Base-by-base conservation (phyloP, 1,284 basidiomycete genomes). In the Marasmius tenuissimus region DNA sequence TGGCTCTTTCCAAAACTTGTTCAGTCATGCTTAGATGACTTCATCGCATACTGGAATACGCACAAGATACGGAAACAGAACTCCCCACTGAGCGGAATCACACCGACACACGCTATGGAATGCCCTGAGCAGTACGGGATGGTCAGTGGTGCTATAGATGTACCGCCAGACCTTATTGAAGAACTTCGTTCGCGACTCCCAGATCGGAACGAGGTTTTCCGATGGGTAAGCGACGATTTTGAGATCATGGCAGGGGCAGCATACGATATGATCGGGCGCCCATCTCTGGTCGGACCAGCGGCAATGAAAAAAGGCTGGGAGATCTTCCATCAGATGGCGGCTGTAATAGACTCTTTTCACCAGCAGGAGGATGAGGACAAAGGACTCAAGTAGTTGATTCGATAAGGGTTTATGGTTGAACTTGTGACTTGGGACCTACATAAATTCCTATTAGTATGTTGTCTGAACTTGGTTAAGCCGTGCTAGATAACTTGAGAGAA, bases 1-100 rank as follows among this genome's bases (percentile, higher is more conserved):
- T 63, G 62, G 62, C 58, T 63, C 37, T 63, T 53, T 59, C 55
- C 59, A 3, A 60, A 61, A 22, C 60, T 63, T 37, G 55, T 63
- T 20, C 62, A 63, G 55, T 27, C 20, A 33, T 38, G 18, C 34
- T 39, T 63, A 14, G 50, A 63, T 37, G 49, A 58, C 14, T 63
- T 61, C 54, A 20, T 55, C 11, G 18, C 39, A n/a, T 57, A 61
- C 38, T 61, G 52, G 42, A 63, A 63, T 58, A 33, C 57, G 33
- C 59, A 60, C 20, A 45, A 57, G 33, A 54, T 53, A 7, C 52
- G 62, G 3, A 51, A 53, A 14, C 62, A 63, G 35, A 38, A 47
- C 47, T 61, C 35, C 63, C 63, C n/a, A n/a, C n/a, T n/a, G 10
- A 49, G 40, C 27, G 60, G 63, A n/a, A 45, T 51, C 10, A 42